These are phyloP conservation scores for Aspergillus ibericus DNA, from an alignment of 2,329 filamentous ascomycete genomes.

Conservation along the genomic window DNA sequence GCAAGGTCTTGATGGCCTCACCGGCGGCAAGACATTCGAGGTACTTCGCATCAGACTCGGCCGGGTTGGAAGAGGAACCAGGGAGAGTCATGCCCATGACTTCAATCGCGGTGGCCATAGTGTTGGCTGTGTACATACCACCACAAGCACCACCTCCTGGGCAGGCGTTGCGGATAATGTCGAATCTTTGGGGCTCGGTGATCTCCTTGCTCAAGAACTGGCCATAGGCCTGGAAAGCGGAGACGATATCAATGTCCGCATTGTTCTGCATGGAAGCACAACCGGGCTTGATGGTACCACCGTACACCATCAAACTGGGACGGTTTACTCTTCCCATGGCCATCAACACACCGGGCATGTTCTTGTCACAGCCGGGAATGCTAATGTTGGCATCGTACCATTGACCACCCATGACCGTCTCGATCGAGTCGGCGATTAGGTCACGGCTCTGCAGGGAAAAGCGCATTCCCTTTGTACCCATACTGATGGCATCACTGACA, in stretches of 20 bases:
- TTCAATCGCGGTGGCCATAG: conserved; percentile 73
- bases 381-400: conserved; percentile 99
- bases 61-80: conserved; percentile 76
- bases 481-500: conserved; percentile 95
- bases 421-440: conserved; percentile 95
- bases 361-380: conserved; percentile 98
- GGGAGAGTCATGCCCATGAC: conserved; percentile 77
- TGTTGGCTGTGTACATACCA: conserved; percentile 81
- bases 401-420: conserved; percentile 98
- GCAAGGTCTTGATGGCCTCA: conserved; percentile 69
- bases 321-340: conserved; percentile 95
- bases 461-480: conserved; percentile 97
- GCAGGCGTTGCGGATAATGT: conserved; percentile 91
- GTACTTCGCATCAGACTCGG: conserved; percentile 69
- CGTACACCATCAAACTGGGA: conserved; percentile 96
- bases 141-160: conserved; percentile 80
- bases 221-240: conserved; percentile 96
- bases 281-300: conserved; percentile 88
- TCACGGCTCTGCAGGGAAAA: conserved; percentile 93
- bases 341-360: conserved; percentile 92
- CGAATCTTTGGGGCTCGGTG: conserved; percentile 84
- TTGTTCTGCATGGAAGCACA: conserved; percentile 75
- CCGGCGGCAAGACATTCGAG: conserved; percentile 72
- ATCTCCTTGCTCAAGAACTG: conserved; percentile 92
- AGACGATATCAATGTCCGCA: conserved; percentile 85